Conservation (phyloP, 2,329 filamentous ascomycete genomes). For the Colletotrichum incanum region DNA sequence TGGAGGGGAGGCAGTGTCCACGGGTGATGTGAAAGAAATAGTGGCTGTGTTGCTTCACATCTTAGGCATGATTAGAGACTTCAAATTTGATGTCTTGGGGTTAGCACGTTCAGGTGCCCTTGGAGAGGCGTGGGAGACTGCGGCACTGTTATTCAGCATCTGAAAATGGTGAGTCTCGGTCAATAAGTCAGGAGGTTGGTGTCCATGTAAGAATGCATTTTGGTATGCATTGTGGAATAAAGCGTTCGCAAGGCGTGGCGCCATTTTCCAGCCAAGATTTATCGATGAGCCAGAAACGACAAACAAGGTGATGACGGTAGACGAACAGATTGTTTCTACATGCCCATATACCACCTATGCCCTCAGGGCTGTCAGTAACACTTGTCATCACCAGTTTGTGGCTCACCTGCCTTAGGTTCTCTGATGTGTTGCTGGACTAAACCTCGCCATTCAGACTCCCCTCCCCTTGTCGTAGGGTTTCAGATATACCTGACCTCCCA, state of each 20-base stretch:
- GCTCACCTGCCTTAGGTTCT: background rate
- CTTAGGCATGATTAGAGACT: background rate
- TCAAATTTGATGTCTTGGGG: background rate
- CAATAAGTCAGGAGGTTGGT: background rate
- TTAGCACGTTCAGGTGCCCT: background rate
- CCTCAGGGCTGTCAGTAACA: background rate
- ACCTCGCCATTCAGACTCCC: background rate
- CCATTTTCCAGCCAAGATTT: background rate
- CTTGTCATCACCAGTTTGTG: background rate
- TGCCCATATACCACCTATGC: background rate
- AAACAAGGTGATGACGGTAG: background rate
- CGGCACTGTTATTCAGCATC: too few relatives aligned
- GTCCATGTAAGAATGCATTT: background rate
- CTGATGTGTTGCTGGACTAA: background rate
- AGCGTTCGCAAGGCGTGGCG: background rate
- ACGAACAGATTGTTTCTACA: background rate
- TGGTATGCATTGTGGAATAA: background rate
- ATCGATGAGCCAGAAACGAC: background rate
- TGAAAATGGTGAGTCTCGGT: background rate
- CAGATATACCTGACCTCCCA: too few relatives aligned
- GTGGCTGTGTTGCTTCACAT: background rate
- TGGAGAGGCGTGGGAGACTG: too few relatives aligned
- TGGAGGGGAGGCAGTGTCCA: background rate
- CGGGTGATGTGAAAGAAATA: background rate
- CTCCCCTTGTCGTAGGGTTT: too few relatives aligned